phyloP scores from a whole-genome alignment of 2,329 filamentous ascomycete genomes.

The Sporothrix curviconia region DNA sequence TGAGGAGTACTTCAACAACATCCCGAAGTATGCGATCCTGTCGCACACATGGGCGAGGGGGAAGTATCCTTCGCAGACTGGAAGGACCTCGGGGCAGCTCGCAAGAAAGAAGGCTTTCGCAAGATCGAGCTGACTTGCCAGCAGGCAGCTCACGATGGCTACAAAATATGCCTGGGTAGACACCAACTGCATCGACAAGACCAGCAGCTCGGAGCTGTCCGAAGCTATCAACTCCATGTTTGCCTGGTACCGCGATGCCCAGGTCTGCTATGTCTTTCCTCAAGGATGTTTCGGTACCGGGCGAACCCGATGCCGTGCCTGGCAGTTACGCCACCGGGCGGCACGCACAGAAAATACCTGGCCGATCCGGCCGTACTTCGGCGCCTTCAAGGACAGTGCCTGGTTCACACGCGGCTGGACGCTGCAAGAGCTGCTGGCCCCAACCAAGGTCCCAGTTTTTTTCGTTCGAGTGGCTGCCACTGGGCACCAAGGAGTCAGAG shows the following conservation, averaged over 20 bases:
- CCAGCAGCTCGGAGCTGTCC: slow-evolving; percentile 14
- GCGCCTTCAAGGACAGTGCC: slow-evolving; percentile 10
- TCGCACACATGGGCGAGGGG: slow-evolving; percentile 18
- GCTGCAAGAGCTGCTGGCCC: slow-evolving; percentile 59
- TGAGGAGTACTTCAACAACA: slow-evolving; percentile 16
- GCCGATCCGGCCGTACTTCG: background rate
- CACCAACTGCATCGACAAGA: slow-evolving; percentile 22
- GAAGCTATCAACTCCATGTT: slow-evolving; percentile 22
- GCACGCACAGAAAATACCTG: background rate
- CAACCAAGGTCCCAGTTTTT: slow-evolving; percentile 26
- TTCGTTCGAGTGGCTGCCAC: slow-evolving; percentile 22
- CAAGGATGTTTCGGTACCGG: background rate
- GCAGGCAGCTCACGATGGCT: background rate
- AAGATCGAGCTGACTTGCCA: slow-evolving; percentile 7
- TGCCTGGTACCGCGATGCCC: slow-evolving; percentile 14
- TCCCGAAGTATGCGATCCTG: slow-evolving; percentile 19
- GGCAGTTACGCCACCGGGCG: background rate
- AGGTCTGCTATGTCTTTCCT: slow-evolving; percentile 16
- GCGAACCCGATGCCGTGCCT: background rate
- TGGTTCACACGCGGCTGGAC: slow-evolving; percentile 47
- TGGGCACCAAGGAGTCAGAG: slow-evolving; percentile 24
- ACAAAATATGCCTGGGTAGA: slow-evolving; percentile 19
- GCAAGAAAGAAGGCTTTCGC: background rate
- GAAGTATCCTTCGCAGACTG: slow-evolving; percentile 13
- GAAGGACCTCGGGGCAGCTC: background rate